Base-by-base conservation (phyloP, 441 rosid genomes). In the Adansonia rubrostipa region DNA sequence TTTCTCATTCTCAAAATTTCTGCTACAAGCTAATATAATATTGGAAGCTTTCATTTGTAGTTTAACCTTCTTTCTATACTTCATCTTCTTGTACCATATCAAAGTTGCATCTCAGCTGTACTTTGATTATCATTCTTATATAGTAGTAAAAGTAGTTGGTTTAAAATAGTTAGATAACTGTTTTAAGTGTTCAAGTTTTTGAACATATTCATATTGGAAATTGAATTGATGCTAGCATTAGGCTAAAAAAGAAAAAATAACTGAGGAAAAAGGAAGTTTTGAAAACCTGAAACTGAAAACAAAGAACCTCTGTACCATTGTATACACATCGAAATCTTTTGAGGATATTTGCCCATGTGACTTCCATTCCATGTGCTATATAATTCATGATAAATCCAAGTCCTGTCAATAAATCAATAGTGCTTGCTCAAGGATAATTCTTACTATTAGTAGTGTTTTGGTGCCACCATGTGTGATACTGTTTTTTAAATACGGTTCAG, bases 101-200 rank as follows among this genome's bases (percentile, higher is more conserved):
- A 51, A 70, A 71, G 61, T 15, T 53, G 75, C 75, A 53, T 53
- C 45, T 28, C 15, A 71, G 62, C 48, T 53, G 58, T 53, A 14
- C 33, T 33, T 13, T 53, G 13, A 9, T 9, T 36, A 13, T 51
- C 61, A 71, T 71, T 71, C 11, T 15, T 40, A 22, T 66, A 5
- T 22, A 53, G 47, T 24, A 71, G 47, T 14, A 71, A n/a, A n/a
- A 9, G 56, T 44, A 28, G 3, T 62, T 13, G 44, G 67, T 62
- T 24, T 20, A 60, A 60, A 20, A 22, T 60, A 58, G 28, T 58
- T 28, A 28, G 33, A 1, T 28, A 2, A 28, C 33, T 28, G 33
- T 57, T 7, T 57, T 7, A 28, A 28, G 33, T 28, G 33, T 28
- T 28, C 33, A 28, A 28, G 33, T 2, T 28, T 28, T 28, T 28